phyloP scores from a whole-genome alignment of 1,284 basidiomycete species.

The Xerocomus cyaneibrunnescens region DNA sequence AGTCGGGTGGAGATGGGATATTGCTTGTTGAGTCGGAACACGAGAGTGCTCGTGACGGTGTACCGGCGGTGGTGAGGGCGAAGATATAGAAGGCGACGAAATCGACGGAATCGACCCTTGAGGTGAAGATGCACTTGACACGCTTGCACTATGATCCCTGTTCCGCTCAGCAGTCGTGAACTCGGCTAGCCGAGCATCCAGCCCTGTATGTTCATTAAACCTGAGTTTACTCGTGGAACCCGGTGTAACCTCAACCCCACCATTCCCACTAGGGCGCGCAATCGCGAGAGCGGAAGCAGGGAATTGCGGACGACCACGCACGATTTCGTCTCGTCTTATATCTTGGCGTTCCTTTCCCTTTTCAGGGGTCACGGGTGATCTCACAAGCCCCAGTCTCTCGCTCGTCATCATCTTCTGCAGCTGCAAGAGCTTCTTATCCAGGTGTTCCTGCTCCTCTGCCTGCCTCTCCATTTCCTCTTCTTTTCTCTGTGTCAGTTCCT shows the following conservation, averaged over 20 bases:
- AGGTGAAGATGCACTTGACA: conserved; percentile 68
- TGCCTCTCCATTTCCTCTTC: conserved; percentile 65
- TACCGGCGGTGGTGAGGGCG: conserved; percentile 37
- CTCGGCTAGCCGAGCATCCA: conserved; percentile 37
- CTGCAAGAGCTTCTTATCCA: conserved; percentile 63
- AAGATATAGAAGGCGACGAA: conserved; percentile 60
- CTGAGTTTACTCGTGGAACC: conserved; percentile 18
- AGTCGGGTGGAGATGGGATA: conserved; percentile 14
- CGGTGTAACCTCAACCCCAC: neutral
- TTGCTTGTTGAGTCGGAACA: conserved; percentile 7
- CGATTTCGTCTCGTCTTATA: conserved; percentile 22
- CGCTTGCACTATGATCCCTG: conserved; percentile 56
- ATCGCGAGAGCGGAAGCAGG: conserved; percentile 33
- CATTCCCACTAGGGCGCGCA: conserved; percentile 1
- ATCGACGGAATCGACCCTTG: conserved; percentile 77
- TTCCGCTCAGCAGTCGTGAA: conserved; percentile 19
- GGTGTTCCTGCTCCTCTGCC: conserved; percentile 64
- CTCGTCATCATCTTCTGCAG: conserved; percentile 70
- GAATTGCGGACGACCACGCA: conserved; percentile 45
- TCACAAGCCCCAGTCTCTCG: conserved; percentile 68
- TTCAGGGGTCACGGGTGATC: conserved; percentile 36
- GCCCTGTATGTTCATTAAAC: conserved; percentile 22
- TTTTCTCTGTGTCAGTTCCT: conserved; percentile 56
- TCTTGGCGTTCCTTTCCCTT: conserved; percentile 26
- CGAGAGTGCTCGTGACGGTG: conserved; percentile 7